Base-by-base conservation (phyloP, 768 basidiomycete genomes). In the Russula brevipes region DNA sequence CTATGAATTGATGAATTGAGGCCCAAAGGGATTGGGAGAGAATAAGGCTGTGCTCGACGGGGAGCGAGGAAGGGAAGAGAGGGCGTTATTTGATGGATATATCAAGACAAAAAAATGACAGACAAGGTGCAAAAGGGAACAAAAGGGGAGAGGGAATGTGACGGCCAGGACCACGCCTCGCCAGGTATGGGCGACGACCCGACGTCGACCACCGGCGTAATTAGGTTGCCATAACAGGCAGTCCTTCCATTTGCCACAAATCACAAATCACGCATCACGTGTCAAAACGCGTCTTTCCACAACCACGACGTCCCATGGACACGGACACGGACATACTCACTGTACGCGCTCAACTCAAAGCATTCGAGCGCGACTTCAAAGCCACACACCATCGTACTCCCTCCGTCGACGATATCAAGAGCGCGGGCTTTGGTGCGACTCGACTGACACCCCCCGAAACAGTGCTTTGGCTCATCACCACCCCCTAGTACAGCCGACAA, bases 341-440 rank as follows among this genome's bases (percentile, higher is more conserved):
- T 53, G 74, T 91, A 39, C 82, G 84, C 10, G 76, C 85, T 63
- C 85, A 92, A 70, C 84, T 93, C 64, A 93, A 93, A 73, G 64
- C 76, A 47, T 93, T 89, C 85, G 91, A 92, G 70, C 85, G 85
- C 64, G 77, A 78, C 19, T 93, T 91, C 73, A 82, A 79, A 61
- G 73, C 76, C 0, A 69, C 67, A 0, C 76, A 89, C 71, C 82
- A 80, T 45, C 79, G 82, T 64, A 80, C 82, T 39, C 85, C 90
- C 0, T 80, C 83, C 33, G 74, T 89, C 2, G 80, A 89, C 53
- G 91, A 92, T 69, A 91, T 92, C 59, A 86, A 79, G 70, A 75
- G 79, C 17, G 83, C 83, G 7, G 68, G 70, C 55, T 85, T 91
- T 63, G 88, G 90, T 91, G 60, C 67, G 84, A 74, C 51, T 24